Percentiles rank a stretch among this genome's conserved stretches.
Evolutionary conservation across 2,329 filamentous ascomycete species (phyloP).

Genomic region (Colletotrichum musae): DNA sequence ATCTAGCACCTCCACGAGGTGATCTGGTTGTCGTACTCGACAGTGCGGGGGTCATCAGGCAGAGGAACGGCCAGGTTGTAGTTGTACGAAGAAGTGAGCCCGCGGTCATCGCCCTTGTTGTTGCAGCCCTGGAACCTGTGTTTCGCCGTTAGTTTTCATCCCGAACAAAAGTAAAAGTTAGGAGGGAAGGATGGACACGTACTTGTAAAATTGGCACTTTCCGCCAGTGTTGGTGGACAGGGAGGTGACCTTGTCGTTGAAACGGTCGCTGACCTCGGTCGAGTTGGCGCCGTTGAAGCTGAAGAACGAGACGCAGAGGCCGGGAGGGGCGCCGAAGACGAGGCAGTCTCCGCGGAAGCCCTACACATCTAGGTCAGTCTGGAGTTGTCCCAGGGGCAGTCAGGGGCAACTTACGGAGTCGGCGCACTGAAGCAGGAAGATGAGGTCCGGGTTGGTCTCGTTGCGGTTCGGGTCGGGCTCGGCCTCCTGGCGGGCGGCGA

Average conservation of each 20-base stretch:
- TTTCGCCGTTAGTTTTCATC: not conserved
- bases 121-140: conserved; percentile 30
- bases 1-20: conserved; percentile 36
- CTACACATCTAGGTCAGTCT: not conserved
- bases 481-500: conserved; percentile 5
- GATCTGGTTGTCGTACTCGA: conserved; percentile 34
- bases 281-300: conserved; percentile 23
- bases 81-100: conserved; percentile 31
- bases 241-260: conserved; percentile 30
- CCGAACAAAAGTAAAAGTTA: not conserved
- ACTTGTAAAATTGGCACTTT: conserved; percentile 37
- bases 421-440: conserved; percentile 34
- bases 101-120: conserved; percentile 39
- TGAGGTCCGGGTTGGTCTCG: conserved; percentile 17
- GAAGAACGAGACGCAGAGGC: conserved; percentile 31
- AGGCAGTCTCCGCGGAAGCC: conserved; percentile 37
- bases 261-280: conserved; percentile 20
- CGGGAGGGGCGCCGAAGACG: conserved; percentile 24
- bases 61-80: conserved; percentile 30
- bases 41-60: conserved; percentile 26
- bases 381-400: too few relatives aligned
- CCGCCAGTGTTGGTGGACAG: conserved; percentile 35
- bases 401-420: not conserved
- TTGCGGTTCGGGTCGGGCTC: conserved; percentile 36
- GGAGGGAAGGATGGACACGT: not conserved